phyloP scores from a whole-genome alignment of 208 protist genomes.

The Trypanosoma avium region DNA sequence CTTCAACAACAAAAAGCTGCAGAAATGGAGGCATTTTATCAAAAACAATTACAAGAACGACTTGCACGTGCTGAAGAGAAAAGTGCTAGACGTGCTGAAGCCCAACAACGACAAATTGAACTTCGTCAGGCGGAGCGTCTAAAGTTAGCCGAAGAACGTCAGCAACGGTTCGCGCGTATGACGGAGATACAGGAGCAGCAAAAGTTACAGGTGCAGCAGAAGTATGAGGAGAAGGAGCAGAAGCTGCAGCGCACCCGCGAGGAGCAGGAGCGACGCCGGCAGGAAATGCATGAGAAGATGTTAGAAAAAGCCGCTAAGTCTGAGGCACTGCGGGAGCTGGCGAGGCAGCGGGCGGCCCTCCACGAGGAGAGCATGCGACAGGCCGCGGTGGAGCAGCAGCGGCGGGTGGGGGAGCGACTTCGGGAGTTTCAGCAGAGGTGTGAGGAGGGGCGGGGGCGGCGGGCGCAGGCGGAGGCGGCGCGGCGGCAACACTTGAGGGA shows the following conservation, averaged over 20 bases:
- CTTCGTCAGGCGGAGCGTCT: slow-evolving; percentile 31
- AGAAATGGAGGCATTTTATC: slow-evolving; percentile 51
- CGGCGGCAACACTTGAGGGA: slow-evolving; percentile 42
- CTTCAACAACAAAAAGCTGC: slow-evolving; percentile 40
- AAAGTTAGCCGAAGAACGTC: slow-evolving; percentile 56
- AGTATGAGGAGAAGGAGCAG: slow-evolving; percentile 49
- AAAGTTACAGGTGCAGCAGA: slow-evolving; percentile 33
- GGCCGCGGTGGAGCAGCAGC: slow-evolving; percentile 53
- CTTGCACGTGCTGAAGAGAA: slow-evolving; percentile 49
- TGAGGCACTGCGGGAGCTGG: slow-evolving; percentile 42
- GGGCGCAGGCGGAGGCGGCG: slow-evolving; percentile 34
- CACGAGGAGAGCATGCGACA: slow-evolving; percentile 47
- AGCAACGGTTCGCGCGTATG: slow-evolving; percentile 49
- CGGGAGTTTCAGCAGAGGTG: slow-evolving; percentile 39
- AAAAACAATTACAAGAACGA: slow-evolving; percentile 43
- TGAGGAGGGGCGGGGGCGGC: slow-evolving; percentile 37
- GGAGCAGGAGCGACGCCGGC: slow-evolving; percentile 33
- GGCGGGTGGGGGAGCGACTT: slow-evolving; percentile 52
- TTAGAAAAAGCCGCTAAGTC: slow-evolving; percentile 46
- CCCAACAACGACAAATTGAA: slow-evolving; percentile 41
- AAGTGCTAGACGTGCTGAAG: slow-evolving; percentile 46
- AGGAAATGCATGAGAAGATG: slow-evolving; percentile 42
- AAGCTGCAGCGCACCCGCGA: slow-evolving; percentile 31
- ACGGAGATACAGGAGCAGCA: slow-evolving; percentile 42
- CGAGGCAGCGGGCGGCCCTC: slow-evolving; percentile 41